phyloP scores from a whole-genome alignment of 2,329 filamentous ascomycete species.

The Neonectria faginata region DNA sequence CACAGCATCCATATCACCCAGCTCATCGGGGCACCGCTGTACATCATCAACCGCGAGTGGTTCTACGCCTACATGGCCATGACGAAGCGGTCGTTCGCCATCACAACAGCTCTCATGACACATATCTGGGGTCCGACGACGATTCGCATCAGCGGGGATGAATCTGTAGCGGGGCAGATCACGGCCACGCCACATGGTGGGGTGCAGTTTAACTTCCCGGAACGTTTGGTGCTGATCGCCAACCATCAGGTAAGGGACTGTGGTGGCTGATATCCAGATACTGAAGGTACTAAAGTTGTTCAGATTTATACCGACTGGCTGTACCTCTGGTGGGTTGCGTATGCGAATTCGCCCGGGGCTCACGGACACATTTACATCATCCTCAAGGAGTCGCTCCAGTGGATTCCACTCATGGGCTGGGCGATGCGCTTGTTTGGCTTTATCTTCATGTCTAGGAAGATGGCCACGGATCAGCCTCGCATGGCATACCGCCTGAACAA shows the following conservation, averaged over 20 bases:
- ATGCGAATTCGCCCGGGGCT: conserved; percentile 79
- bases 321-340: conserved; percentile 95
- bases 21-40: conserved; percentile 79
- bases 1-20: conserved; percentile 76
- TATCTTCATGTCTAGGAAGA: conserved; percentile 92
- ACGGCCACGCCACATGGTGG: conserved; percentile 76
- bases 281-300: conserved; percentile 37
- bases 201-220: conserved; percentile 82
- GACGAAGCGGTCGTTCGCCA: conserved; percentile 86
- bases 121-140: conserved; percentile 89
- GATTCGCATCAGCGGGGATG: conserved; percentile 86
- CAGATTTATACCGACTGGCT: conserved; percentile 91
- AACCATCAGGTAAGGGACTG: conserved; percentile 77
- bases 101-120: conserved; percentile 82
- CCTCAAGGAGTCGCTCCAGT: conserved; percentile 86
- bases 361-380: conserved; percentile 92
- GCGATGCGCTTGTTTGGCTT: conserved; percentile 90
- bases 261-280: conserved; percentile 15
- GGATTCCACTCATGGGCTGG: conserved; percentile 81
- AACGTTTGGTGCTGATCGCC: conserved; percentile 84
- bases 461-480: conserved; percentile 82
- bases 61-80: conserved; percentile 90
- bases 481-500: conserved; percentile 79
- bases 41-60: conserved; percentile 78
- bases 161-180: conserved; percentile 81